Evolutionary conservation across 2,329 filamentous ascomycete genomes (phyloP).

Genomic region (Kalaharituber pfeilii): DNA sequence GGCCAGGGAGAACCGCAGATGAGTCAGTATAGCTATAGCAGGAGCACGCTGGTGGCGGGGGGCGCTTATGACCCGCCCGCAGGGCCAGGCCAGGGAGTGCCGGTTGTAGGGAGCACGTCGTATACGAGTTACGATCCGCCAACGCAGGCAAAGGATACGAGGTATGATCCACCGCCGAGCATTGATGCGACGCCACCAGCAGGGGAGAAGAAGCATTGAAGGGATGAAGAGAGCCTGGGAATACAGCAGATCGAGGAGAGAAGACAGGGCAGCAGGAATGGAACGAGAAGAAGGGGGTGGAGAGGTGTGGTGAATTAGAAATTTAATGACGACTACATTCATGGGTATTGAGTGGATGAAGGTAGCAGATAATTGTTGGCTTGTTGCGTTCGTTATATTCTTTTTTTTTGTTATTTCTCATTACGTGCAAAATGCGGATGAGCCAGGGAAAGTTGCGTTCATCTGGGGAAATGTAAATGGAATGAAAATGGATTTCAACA

Average conservation of each 20-base stretch:
- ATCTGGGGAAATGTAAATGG: too few relatives aligned
- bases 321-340: too few relatives aligned
- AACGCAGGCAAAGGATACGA: neutral
- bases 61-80: neutral
- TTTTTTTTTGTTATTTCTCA: too few relatives aligned
- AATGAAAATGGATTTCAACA: too few relatives aligned
- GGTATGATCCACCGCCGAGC: neutral
- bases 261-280: neutral
- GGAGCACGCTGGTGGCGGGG: neutral
- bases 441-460: too few relatives aligned
- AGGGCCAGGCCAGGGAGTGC: neutral
- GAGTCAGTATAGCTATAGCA: neutral
- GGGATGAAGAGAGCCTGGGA: neutral
- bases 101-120: neutral
- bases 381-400: too few relatives aligned
- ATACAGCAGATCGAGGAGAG: neutral
- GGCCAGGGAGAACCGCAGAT: neutral
- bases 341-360: too few relatives aligned
- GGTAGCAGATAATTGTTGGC: too few relatives aligned
- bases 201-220: neutral
- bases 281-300: neutral
- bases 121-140: slow-evolving; percentile 1
- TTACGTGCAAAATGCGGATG: too few relatives aligned
- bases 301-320: too few relatives aligned
- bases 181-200: neutral